Conservation (phyloP, 108 stramenopile genomes). For the Skeletonema marinoi region DNA sequence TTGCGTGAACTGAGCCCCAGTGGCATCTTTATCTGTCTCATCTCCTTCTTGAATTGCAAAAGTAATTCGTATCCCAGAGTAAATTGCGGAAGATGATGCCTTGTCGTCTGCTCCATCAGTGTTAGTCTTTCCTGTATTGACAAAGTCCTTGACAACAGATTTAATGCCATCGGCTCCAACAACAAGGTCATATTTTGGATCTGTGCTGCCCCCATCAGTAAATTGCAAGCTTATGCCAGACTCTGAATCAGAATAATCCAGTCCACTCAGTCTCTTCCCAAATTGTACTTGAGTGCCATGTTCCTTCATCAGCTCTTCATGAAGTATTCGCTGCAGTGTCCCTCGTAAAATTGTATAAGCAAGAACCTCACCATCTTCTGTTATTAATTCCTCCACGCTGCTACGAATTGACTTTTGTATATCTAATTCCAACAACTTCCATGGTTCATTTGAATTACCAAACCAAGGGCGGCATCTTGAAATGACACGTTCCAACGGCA, state of each 20-base stretch:
- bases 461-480: conserved; percentile 68
- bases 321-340: conserved; percentile 65
- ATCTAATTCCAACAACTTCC: conserved; percentile 59
- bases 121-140: conserved; percentile 46
- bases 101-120: conserved; percentile 10
- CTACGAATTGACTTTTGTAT: conserved; percentile 46
- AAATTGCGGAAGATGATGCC: conserved; percentile 54
- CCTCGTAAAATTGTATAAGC: conserved; percentile 76
- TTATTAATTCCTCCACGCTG: conserved; percentile 14
- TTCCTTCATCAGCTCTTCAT: conserved; percentile 50
- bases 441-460: conserved; percentile 3
- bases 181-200: conserved; percentile 73
- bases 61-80: conserved; percentile 77
- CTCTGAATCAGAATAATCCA: conserved; percentile 25
- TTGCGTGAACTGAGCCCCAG: conserved; percentile 48
- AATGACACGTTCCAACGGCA: conserved; percentile 51
- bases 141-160: conserved; percentile 69
- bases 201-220: conserved; percentile 56
- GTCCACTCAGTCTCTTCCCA: conserved; percentile 47
- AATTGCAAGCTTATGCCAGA: conserved; percentile 59
- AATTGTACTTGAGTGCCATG: conserved; percentile 44
- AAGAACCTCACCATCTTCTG: conserved; percentile 39
- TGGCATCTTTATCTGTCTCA: not conserved
- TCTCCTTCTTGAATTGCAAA: conserved; percentile 73
- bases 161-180: conserved; percentile 85